A percentile compares a stretch with the other conserved stretches of the same genome.
Conservation (phyloP, 352 stramenopile species). For the Pythium insidiosum region DNA sequence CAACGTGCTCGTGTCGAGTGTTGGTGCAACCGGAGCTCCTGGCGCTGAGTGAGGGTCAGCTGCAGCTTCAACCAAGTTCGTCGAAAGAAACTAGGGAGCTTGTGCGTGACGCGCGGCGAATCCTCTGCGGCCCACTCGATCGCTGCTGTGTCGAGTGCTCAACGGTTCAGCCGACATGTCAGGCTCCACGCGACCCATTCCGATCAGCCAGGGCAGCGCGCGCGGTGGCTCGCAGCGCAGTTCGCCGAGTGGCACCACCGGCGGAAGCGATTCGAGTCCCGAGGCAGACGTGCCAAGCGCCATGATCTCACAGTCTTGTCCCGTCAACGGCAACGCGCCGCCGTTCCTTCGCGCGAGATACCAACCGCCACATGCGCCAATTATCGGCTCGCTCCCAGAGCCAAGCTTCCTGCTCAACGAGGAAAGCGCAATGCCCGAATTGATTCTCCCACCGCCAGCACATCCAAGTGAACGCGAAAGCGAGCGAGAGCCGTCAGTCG, state of each 20-base stretch:
- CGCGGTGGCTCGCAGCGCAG: constrained; percentile 31
- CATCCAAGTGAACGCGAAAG: constrained; percentile 12
- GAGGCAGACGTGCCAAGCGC: constrained; percentile 10
- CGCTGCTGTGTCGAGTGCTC: too few relatives aligned
- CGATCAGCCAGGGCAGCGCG: constrained; percentile 36
- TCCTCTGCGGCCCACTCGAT: too few relatives aligned
- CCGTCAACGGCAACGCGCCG: constrained; percentile 28
- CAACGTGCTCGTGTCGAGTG: too few relatives aligned
- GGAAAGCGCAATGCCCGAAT: constrained; percentile 39
- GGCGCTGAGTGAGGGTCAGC: too few relatives aligned
- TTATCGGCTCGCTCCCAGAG: constrained; percentile 57
- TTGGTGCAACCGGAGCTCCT: too few relatives aligned
- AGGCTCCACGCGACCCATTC: constrained; percentile 36
- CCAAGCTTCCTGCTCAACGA: constrained; percentile 44
- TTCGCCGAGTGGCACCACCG: constrained; percentile 21
- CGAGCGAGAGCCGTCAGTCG: constrained; percentile 29
- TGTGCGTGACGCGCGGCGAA: too few relatives aligned
- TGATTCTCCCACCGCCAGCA: constrained; percentile 41
- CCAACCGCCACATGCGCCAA: constrained; percentile 39
- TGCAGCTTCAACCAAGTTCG: too few relatives aligned
- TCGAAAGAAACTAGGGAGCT: too few relatives aligned
- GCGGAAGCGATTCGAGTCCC: background rate
- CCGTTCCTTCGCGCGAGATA: constrained; percentile 14
- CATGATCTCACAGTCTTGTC: constrained; percentile 56
- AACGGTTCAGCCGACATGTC: too few relatives aligned